Conservation (phyloP, 2,329 filamentous ascomycete genomes). For the Trichoderma asperellum region DNA sequence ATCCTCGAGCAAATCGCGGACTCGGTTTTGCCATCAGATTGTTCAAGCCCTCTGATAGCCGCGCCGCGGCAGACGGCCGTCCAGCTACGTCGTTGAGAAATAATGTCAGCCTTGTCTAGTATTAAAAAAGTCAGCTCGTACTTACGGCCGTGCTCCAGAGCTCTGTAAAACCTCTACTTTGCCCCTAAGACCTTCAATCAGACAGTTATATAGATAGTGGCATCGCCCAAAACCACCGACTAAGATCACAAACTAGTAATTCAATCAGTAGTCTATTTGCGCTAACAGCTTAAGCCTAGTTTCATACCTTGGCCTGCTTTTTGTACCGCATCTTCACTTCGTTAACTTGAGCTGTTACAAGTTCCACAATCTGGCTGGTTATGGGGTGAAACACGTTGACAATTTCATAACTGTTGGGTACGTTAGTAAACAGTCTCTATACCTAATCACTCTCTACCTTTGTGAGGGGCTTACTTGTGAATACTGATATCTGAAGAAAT, state of each 20-base stretch:
- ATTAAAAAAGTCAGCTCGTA: neutral
- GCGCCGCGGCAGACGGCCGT: slow-evolving; percentile 44
- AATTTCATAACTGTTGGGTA: slow-evolving; percentile 33
- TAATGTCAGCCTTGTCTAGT: neutral
- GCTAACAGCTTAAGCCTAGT: fast-evolving
- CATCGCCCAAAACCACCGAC: slow-evolving; percentile 47
- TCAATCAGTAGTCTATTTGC: neutral
- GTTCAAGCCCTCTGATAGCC: slow-evolving; percentile 35
- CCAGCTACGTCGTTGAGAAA: slow-evolving; percentile 36
- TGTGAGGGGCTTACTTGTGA: neutral
- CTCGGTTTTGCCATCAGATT: neutral
- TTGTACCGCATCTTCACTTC: slow-evolving; percentile 31
- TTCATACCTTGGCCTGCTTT: slow-evolving; percentile 36
- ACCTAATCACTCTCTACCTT: no score
- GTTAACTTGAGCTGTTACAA: slow-evolving; percentile 37
- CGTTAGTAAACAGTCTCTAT: neutral
- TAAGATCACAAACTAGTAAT: slow-evolving; percentile 43
- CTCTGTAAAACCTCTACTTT: slow-evolving; percentile 39
- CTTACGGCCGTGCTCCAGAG: slow-evolving; percentile 42
- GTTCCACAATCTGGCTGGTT: slow-evolving; percentile 28
- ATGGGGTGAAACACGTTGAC: slow-evolving; percentile 34
- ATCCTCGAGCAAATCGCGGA: slow-evolving; percentile 33
- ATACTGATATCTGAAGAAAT: neutral
- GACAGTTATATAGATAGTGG: slow-evolving; percentile 35
- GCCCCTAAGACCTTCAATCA: slow-evolving; percentile 22